Evolutionary conservation across 176 grass and related monocot species (phyloP).

Genomic region (Cenchrus americanus): DNA sequence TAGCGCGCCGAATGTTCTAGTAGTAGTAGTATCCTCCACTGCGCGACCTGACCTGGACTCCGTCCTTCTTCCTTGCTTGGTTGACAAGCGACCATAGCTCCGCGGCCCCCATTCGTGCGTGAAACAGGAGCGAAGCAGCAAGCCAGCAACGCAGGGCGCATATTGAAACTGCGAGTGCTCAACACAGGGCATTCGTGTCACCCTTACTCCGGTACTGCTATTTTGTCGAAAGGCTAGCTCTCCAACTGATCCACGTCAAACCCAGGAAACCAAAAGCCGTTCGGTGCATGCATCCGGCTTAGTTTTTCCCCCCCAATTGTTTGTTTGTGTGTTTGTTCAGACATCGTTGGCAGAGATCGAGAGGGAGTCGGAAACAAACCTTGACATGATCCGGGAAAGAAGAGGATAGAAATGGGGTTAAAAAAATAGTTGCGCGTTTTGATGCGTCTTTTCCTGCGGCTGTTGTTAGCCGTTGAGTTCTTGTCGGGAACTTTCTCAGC

Average conservation of each 20-base stretch:
- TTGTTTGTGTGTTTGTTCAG: conserved; percentile 14
- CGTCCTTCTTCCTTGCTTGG: conserved; percentile 4
- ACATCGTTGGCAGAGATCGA: neutral
- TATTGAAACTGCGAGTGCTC: neutral
- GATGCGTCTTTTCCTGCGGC: neutral
- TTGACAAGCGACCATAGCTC: neutral
- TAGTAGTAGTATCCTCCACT: conserved; percentile 9
- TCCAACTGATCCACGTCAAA: neutral
- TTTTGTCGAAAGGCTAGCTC: neutral
- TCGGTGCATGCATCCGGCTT: neutral
- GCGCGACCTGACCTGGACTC: neutral
- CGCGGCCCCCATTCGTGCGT: neutral
- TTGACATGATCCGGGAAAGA: neutral
- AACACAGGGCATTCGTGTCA: neutral
- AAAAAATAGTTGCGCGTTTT: neutral
- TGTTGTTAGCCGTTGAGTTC: neutral
- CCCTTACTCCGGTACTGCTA: neutral
- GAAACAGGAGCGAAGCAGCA: conserved; percentile 9
- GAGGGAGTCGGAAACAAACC: neutral
- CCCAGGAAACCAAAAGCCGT: neutral
- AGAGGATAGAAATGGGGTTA: neutral
- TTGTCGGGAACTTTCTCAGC: neutral
- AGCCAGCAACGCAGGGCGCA: neutral
- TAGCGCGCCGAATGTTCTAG: no score
- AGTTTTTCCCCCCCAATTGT: no score